Base-by-base conservation (phyloP, 495 filamentous ascomycete species). In the Penicillium nucicola region DNA sequence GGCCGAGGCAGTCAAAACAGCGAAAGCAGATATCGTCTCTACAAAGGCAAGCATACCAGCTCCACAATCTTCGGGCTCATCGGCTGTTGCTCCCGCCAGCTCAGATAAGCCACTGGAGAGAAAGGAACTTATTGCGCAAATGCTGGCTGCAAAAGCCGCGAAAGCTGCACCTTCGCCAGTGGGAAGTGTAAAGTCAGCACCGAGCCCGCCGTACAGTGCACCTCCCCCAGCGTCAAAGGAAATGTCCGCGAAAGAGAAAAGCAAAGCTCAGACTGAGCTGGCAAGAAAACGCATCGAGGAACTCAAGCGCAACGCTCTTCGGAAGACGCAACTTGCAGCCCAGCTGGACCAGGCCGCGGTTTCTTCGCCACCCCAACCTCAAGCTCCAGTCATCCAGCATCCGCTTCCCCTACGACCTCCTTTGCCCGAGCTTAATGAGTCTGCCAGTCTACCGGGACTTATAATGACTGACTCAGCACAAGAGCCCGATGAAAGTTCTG, bases 111-210 rank as follows among this genome's bases (percentile, higher is more conserved):
- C 81, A 7, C 72, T 89, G 57, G 85, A 89, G 56, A 78, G 88
- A 23, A 90, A 90, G 54, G 86, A 90, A 52, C 78, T 88, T 34
- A 88, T 89, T 57, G 86, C 87, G 14, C 78, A 82, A 36, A 81
- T 89, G 60, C 75, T 88, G 41, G 87, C 88, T 33, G 84, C 70
- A 1, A 80, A 77, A 51, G 73, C 74, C 54, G 70, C 70, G 35
- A 68, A 61, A 15, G 50, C 60, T 39, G 23, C 56, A 4, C 42
- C 65, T 48, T 39, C 61, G n/a, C 50, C 53, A 50, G 41, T 53
- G 38, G 45, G 41, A n/a, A 48, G 32, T 15, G 48, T 56, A 6
- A 59, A 52, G 23, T 46, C 48, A 0, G 34, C 41, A 4, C 32
- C 15, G 35, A 11, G 22, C 40, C 14, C 45, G 19, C 5, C 59